Percentiles rank a stretch among this genome's conserved stretches.
These are phyloP conservation scores for Balakata baccata DNA, from an alignment of 345 rosid genomes.

Conservation along the genomic window DNA sequence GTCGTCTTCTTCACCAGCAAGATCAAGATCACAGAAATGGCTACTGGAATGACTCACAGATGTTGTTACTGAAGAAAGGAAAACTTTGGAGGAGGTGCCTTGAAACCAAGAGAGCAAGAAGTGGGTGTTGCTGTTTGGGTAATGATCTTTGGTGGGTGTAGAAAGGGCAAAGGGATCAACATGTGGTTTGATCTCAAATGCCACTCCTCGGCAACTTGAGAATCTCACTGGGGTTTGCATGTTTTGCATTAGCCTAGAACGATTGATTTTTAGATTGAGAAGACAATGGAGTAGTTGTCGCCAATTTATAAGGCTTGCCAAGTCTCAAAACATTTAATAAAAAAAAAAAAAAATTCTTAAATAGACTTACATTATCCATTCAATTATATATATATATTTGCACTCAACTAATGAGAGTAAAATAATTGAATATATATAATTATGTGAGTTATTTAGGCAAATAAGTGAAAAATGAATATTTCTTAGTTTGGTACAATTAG, in stretches of 20 bases:
- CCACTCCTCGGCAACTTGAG: conserved; percentile 68
- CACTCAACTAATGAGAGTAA: too few species aligned
- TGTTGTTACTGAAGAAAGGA: conserved; percentile 39
- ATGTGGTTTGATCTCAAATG: conserved; percentile 61
- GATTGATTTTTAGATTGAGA: too few species aligned
- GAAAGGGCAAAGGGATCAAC: conserved; percentile 41
- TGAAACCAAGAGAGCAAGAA: conserved; percentile 39
- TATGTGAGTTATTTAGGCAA: too few species aligned
- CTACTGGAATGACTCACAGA: conserved; percentile 56
- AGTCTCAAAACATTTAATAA: too few species aligned
- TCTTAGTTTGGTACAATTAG: too few species aligned
- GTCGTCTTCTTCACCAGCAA: conserved; percentile 23
- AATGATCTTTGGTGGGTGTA: conserved; percentile 7
- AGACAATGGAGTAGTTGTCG: too few species aligned
- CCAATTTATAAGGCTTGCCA: conserved; percentile 4
- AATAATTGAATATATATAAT: too few species aligned
- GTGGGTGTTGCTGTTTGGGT: background rate
- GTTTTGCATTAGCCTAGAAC: background rate
- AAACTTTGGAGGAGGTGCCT: conserved; percentile 35
- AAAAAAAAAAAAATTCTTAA: too few species aligned
- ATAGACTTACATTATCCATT: too few species aligned
- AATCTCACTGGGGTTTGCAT: conserved; percentile 51
- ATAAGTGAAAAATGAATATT: too few species aligned
- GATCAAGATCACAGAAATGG: conserved; percentile 71
- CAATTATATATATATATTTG: too few species aligned